phyloP scores from a whole-genome alignment of 2,329 filamentous ascomycete species.

The Ascochyta pisi region DNA sequence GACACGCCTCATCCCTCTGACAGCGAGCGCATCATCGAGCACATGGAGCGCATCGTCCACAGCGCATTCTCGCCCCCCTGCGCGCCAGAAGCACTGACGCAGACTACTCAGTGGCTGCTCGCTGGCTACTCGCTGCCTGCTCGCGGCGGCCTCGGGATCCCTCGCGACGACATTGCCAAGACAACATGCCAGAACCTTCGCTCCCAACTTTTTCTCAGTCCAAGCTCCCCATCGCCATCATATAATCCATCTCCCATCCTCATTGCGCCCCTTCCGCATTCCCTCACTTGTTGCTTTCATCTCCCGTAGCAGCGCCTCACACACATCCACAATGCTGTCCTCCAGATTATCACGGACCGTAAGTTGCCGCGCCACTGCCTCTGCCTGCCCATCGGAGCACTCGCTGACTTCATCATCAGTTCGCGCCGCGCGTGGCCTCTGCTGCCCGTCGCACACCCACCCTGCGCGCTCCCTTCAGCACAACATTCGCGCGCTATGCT shows the following conservation, averaged over 20 bases:
- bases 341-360: constrained; percentile 53
- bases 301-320: constrained; percentile 38
- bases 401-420: constrained; percentile 44
- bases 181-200: constrained; percentile 37
- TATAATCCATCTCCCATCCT: constrained; percentile 31
- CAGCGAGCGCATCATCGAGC: not conserved
- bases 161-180: constrained; percentile 16
- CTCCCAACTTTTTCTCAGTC: constrained; percentile 34
- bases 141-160: constrained; percentile 19
- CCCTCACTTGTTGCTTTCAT: constrained; percentile 39
- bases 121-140: constrained; percentile 8
- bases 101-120: not conserved
- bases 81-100: constrained; percentile 22
- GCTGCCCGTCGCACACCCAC: constrained; percentile 68
- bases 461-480: constrained; percentile 72
- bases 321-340: constrained; percentile 48
- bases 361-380: constrained; percentile 26
- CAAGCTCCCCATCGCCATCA: constrained; percentile 39
- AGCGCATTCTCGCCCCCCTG: not conserved
- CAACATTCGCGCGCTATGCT: constrained; percentile 77
- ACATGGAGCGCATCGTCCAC: not conserved
- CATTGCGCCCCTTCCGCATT: constrained; percentile 27
- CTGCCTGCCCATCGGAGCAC: not conserved
- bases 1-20: not conserved
- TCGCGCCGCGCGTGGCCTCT: constrained; percentile 76